phyloP scores from a whole-genome alignment of 1,284 basidiomycete species.

The Bondarzewia mesenterica region DNA sequence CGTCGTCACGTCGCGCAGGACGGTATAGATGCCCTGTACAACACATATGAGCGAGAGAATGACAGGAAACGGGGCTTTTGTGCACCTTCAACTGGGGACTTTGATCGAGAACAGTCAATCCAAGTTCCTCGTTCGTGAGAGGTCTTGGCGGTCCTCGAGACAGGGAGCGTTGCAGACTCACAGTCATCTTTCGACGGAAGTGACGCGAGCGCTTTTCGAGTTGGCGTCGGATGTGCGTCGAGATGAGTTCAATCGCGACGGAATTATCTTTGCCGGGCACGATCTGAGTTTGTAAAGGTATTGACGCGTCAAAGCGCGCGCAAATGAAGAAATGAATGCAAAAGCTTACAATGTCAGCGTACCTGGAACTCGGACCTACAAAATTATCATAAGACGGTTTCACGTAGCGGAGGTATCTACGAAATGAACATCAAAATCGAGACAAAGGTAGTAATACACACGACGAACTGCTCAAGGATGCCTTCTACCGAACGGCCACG shows the following conservation, averaged over 20 bases:
- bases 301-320: neutral
- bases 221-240: slow-evolving; percentile 84
- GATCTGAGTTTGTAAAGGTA: slow-evolving; percentile 46
- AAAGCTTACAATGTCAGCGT: slow-evolving; percentile 77
- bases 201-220: slow-evolving; percentile 69
- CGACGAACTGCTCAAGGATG: slow-evolving; percentile 76
- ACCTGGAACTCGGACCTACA: slow-evolving; percentile 80
- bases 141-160: slow-evolving; percentile 8
- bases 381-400: slow-evolving; percentile 94
- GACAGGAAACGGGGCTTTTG: slow-evolving; percentile 9
- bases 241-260: slow-evolving; percentile 91
- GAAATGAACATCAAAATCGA: slow-evolving; percentile 3
- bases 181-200: slow-evolving; percentile 69
- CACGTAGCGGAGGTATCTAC: slow-evolving; percentile 83
- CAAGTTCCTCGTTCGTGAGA: slow-evolving; percentile 28
- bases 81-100: slow-evolving; percentile 80
- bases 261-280: slow-evolving; percentile 84
- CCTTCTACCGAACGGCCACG: slow-evolving; percentile 82
- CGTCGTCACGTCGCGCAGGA: slow-evolving; percentile 68
- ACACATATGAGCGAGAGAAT: neutral
- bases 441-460: neutral
- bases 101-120: slow-evolving; percentile 66
- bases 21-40: slow-evolving; percentile 84
- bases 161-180: slow-evolving; percentile 15
- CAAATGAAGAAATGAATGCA: neutral